A percentile compares a stretch with the other conserved stretches of the same genome.
Evolutionary conservation across 345 rosid species (phyloP).

Genomic region (Eucalyptus curtisii): DNA sequence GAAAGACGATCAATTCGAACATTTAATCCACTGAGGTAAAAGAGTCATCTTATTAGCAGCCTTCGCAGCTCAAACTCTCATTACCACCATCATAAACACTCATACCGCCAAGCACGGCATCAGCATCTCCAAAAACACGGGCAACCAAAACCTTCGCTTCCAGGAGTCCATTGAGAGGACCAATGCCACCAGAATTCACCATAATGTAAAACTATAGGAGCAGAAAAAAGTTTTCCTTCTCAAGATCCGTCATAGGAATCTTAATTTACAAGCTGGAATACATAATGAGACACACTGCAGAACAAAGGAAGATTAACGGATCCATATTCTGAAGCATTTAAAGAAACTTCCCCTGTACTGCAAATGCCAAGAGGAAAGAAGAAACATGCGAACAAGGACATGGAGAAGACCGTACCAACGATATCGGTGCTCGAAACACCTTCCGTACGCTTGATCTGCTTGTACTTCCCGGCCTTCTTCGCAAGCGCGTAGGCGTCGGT

Average conservation of each 20-base stretch:
- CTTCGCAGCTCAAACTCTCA: neutral
- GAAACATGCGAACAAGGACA: neutral
- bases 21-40: neutral
- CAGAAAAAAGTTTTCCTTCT: neutral
- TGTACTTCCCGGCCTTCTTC: slow-evolving; percentile 68
- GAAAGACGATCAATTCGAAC: neutral
- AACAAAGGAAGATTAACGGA: neutral
- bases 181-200: neutral
- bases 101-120: neutral
- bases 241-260: neutral
- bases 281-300: neutral
- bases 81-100: neutral
- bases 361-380: neutral
- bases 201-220: neutral
- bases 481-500: slow-evolving; percentile 71
- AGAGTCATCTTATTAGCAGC: neutral
- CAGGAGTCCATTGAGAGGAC: neutral
- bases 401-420: slow-evolving; percentile 29
- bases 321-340: neutral
- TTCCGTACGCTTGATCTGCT: slow-evolving; percentile 77
- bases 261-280: neutral
- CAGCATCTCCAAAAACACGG: neutral
- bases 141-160: neutral
- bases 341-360: neutral
- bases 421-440: slow-evolving; percentile 81